phyloP scores from a whole-genome alignment of 306 rosid genomes.

The Begonia loranthoides region DNA sequence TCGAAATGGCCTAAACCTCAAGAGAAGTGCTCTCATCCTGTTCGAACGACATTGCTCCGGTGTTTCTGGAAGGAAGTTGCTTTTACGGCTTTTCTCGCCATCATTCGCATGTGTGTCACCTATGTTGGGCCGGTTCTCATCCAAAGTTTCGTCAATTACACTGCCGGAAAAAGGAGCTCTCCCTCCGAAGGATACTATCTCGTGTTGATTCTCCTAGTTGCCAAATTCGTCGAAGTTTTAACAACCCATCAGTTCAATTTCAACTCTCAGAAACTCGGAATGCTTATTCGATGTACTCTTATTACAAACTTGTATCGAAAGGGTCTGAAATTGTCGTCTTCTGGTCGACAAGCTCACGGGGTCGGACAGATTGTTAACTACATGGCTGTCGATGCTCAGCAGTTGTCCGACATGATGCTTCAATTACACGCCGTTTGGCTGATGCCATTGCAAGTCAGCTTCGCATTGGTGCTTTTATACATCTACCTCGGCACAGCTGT shows the following conservation, averaged over 20 bases:
- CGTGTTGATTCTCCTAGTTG: slow-evolving; percentile 42
- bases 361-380: slow-evolving; percentile 88
- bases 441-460: slow-evolving; percentile 69
- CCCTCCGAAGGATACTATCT: slow-evolving; percentile 72
- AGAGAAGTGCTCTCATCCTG: slow-evolving; percentile 58
- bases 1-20: slow-evolving; percentile 70
- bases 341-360: slow-evolving; percentile 81
- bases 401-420: slow-evolving; percentile 86
- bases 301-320: slow-evolving; percentile 76
- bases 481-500: slow-evolving; percentile 40
- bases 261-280: slow-evolving; percentile 79
- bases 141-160: slow-evolving; percentile 65
- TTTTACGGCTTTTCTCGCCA: slow-evolving; percentile 71
- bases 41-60: slow-evolving; percentile 54
- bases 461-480: slow-evolving; percentile 53
- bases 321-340: slow-evolving; percentile 63
- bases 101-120: slow-evolving; percentile 48
- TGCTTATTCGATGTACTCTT: slow-evolving; percentile 75
- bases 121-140: slow-evolving; percentile 73
- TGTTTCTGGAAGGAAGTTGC: slow-evolving; percentile 63
- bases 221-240: slow-evolving; percentile 67
- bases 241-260: slow-evolving; percentile 78
- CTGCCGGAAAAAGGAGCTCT: slow-evolving; percentile 68
- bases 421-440: slow-evolving; percentile 79
- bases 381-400: slow-evolving; percentile 93